These are phyloP conservation scores for Arxiozyma bovina DNA, from an alignment of 1,139 yeast species.

Conservation along the genomic window DNA sequence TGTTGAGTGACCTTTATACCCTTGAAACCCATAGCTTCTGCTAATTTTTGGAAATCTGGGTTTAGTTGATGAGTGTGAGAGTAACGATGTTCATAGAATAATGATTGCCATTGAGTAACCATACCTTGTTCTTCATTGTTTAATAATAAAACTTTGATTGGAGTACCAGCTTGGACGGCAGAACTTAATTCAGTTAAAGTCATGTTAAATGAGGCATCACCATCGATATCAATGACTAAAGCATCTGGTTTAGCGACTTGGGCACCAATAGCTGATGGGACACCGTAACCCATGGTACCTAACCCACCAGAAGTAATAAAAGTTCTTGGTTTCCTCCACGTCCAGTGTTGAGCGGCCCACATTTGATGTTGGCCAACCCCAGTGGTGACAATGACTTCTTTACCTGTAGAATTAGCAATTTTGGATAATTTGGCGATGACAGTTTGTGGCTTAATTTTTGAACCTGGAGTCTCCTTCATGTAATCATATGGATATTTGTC, in stretches of 20 bases:
- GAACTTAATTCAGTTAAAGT: slow-evolving; percentile 86
- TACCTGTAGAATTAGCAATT: slow-evolving; percentile 55
- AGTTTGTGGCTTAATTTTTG: slow-evolving; percentile 87
- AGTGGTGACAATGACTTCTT: slow-evolving; percentile 80
- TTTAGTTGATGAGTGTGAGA: slow-evolving; percentile 93
- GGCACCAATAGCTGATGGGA: slow-evolving; percentile 97
- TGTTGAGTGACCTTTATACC: slow-evolving; percentile 68
- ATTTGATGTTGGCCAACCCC: slow-evolving; percentile 99
- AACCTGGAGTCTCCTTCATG: slow-evolving; percentile 67
- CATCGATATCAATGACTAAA: slow-evolving; percentile 91
- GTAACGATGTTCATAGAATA: slow-evolving; percentile 93
- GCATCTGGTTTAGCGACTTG: slow-evolving; percentile 95
- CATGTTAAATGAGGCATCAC: slow-evolving; percentile 98
- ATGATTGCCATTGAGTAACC: slow-evolving; percentile 99
- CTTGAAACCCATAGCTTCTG: slow-evolving; percentile 87
- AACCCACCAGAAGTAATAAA: slow-evolving; percentile 96
- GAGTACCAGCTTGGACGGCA: slow-evolving; percentile 89
- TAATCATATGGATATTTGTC: slow-evolving; percentile 77
- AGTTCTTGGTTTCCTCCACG: slow-evolving; percentile 85
- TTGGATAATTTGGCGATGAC: slow-evolving; percentile 70
- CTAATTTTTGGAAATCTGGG: slow-evolving; percentile 87
- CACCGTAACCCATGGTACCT: slow-evolving; percentile 97
- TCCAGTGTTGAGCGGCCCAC: slow-evolving; percentile 99
- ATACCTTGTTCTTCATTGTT: slow-evolving; percentile 99
- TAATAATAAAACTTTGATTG: slow-evolving; percentile 78